Base-by-base conservation (phyloP, 805 yeast genomes). In the Pichia occidentalis region DNA sequence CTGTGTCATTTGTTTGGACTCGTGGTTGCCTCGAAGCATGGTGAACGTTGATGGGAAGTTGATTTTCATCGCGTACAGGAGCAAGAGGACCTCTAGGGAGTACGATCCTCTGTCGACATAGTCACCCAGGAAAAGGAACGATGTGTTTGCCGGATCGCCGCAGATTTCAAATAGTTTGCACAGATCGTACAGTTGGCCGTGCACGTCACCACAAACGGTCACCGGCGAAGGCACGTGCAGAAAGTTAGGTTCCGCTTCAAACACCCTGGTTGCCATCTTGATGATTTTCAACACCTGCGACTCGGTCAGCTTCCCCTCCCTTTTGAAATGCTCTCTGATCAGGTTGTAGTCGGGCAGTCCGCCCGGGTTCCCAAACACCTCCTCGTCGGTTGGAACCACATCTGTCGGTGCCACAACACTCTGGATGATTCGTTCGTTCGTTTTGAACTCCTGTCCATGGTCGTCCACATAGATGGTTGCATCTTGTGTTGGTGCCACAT, bases 131-230 rank as follows among this genome's bases (percentile, higher is more conserved):
- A 90, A 88, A 37, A 88, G 64, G 57, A 85, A 90, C 14, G 83
- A 70, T 1, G 94, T 80, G n/a, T 55, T 61, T 28, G 52, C 52
- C 10, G 97, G 95, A 53, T 81, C 79, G 2, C 97, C 97, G 27
- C 96, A 95, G 13, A 87, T 90, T 56, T 90, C 97, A 54, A 90
- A 85, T 30, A 90, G 64, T 60, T 88, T 87, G 75, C 88, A 69
- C 49, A 90, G 68, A 59, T 90, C 98, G 58, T 73, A 88, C 58
- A 75, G 86, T 59, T 90, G 97, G 13, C 98, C 98, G 60, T 90
- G 97, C n/a, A 88, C 73, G 61, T 90, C 97, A 40, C 98, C 98
- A 64, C 97, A 87, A 3, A 90, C 87, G 0, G 95, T 88, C 3
- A 90, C 85, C 1, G 97, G 98, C 0, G 96, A 94, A 3, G 87